phyloP scores from a whole-genome alignment of 768 basidiomycete genomes.

The Pleurotus eryngii region DNA sequence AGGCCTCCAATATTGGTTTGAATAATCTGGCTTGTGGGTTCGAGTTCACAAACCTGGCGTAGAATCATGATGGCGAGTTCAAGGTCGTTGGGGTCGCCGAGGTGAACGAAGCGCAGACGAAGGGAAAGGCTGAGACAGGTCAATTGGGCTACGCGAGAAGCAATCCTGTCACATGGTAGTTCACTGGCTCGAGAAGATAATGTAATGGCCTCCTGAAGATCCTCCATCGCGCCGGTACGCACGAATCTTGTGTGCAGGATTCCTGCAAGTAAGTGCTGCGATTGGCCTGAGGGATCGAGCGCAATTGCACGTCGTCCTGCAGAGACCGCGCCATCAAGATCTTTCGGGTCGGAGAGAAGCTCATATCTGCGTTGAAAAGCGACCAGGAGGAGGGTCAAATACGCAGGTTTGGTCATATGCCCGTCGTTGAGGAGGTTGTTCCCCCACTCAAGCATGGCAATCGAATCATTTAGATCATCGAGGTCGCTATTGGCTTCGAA shows the following conservation, averaged over 20 bases:
- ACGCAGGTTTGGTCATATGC: background rate
- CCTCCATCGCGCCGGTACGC: background rate
- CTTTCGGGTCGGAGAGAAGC: background rate
- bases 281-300: background rate
- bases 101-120: background rate
- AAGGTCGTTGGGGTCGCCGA: background rate
- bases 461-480: background rate
- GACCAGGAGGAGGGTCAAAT: background rate
- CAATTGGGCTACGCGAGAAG: background rate
- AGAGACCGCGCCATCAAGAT: background rate
- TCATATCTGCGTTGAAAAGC: background rate
- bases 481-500: background rate
- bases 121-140: background rate
- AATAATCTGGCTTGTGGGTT: background rate
- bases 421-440: background rate
- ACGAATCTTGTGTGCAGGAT: background rate
- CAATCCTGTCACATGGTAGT: background rate
- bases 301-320: background rate
- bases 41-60: background rate
- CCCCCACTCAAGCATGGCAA: background rate
- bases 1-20: background rate
- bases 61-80: background rate
- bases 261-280: background rate
- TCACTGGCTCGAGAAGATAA: background rate
- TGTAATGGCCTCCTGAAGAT: constrained; percentile 3